Conservation (phyloP, 2,329 filamentous ascomycete species). For the Gyromitra esculenta region DNA sequence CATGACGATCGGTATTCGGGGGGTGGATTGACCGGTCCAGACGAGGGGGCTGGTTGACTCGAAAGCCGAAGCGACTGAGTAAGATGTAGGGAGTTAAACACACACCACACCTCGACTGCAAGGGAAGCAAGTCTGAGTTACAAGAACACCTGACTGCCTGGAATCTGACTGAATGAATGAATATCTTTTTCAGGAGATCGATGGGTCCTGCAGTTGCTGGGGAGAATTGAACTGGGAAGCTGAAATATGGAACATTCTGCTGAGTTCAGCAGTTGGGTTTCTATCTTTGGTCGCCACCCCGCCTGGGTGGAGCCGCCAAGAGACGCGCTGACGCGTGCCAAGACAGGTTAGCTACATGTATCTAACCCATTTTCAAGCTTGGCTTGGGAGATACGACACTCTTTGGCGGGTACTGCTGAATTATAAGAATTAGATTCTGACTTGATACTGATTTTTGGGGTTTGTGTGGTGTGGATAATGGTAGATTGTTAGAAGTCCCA, state of each 20-base stretch:
- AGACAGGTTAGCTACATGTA: background rate
- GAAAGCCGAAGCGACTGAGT: constrained; percentile 22
- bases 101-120: background rate
- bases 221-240: constrained; percentile 21
- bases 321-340: constrained; percentile 19
- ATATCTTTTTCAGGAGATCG: constrained; percentile 17
- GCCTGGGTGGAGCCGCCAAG: constrained; percentile 35
- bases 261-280: constrained; percentile 19
- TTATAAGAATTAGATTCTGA: background rate
- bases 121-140: background rate
- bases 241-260: constrained; percentile 21
- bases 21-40: background rate
- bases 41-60: constrained; percentile 17
- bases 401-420: background rate
- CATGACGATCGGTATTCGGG: constrained; percentile 27
- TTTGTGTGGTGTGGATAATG: background rate
- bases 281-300: constrained; percentile 34
- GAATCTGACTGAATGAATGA: background rate
- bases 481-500: background rate
- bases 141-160: constrained; percentile 6
- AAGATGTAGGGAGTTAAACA: constrained; percentile 7
- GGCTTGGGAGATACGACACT: background rate
- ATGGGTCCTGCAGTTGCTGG: constrained; percentile 11
- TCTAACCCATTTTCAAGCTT: background rate
- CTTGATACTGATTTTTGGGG: background rate